Evolutionary conservation across 371 early-diverging fungal species (phyloP).

Genomic region (Dichotomocladium elegans): DNA sequence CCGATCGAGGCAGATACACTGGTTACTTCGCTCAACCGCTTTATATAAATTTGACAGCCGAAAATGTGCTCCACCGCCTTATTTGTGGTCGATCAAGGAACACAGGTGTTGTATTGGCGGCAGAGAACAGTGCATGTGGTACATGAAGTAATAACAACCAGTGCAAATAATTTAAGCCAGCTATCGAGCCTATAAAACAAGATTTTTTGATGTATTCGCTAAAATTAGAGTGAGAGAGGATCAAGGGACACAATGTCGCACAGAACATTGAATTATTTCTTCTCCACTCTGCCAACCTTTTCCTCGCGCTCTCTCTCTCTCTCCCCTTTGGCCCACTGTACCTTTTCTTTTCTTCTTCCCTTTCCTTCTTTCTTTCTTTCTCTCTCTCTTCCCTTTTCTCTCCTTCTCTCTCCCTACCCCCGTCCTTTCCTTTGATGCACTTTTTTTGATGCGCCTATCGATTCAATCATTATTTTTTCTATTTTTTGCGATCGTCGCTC

Average conservation of each 20-base stretch:
- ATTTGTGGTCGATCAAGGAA: no score
- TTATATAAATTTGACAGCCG: not conserved
- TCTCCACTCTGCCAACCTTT: slow-evolving; percentile 1
- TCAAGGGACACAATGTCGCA: not conserved
- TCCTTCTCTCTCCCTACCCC: slow-evolving; percentile 10
- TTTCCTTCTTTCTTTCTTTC: not conserved
- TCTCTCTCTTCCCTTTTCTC: not conserved
- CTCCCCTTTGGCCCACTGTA: not conserved
- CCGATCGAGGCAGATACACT: no score
- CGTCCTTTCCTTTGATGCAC: slow-evolving; percentile 36
- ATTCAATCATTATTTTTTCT: slow-evolving; percentile 31
- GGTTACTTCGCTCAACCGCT: no score
- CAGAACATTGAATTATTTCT: not conserved
- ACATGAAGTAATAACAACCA: not conserved
- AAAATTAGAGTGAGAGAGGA: not conserved
- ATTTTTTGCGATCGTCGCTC: slow-evolving; percentile 21
- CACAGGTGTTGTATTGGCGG: not conserved
- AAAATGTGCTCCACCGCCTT: not conserved
- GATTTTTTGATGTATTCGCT: not conserved
- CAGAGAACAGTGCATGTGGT: not conserved
- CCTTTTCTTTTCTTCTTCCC: not conserved
- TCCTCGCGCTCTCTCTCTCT: slow-evolving; percentile 1
- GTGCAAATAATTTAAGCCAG: no score
- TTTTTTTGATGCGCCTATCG: slow-evolving; percentile 24
- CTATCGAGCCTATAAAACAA: no score